Evolutionary conservation across 129 eudicot genomes (phyloP).

Genomic region (Pseudognaphalium luteoalbum): DNA sequence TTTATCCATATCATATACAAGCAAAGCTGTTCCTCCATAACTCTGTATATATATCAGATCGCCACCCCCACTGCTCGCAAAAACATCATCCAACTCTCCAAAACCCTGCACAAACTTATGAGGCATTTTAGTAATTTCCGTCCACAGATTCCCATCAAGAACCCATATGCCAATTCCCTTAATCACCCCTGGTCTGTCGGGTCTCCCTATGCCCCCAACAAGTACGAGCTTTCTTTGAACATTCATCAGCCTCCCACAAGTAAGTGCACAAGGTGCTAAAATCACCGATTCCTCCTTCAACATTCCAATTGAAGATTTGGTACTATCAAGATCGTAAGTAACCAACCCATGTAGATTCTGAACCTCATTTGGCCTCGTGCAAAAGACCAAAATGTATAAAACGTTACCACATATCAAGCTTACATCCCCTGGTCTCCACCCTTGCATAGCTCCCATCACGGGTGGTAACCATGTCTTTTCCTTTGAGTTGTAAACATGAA

Average conservation of each 20-base stretch:
- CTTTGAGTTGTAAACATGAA: conserved; percentile 43
- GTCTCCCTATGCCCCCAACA: conserved; percentile 56
- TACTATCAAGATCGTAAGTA: conserved; percentile 25
- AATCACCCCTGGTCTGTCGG: conserved; percentile 40
- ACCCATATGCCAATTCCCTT: conserved; percentile 59
- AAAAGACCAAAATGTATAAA: conserved; percentile 45
- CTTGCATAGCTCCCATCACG: conserved; percentile 32
- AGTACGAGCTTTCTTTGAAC: conserved; percentile 46
- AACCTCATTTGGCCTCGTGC: conserved; percentile 27
- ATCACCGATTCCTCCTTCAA: conserved; percentile 31
- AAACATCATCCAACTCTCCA: conserved; percentile 57
- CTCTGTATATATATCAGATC: conserved; percentile 56
- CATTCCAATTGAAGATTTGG: conserved; percentile 2
- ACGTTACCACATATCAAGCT: conserved; percentile 39
- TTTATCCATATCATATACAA: conserved; percentile 45
- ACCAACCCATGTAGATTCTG: conserved; percentile 40
- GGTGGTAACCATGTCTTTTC: conserved; percentile 46
- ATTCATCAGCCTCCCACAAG: conserved; percentile 53
- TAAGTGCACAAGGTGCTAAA: conserved; percentile 46
- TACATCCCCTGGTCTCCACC: conserved; percentile 57
- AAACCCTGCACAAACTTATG: conserved; percentile 38
- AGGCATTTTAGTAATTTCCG: conserved; percentile 49
- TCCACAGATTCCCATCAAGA: conserved; percentile 43
- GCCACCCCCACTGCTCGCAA: conserved; percentile 53
- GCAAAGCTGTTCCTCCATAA: conserved; percentile 50